Evolutionary conservation across 1,284 basidiomycete species (phyloP).

Genomic region (Rhizoctonia solani): DNA sequence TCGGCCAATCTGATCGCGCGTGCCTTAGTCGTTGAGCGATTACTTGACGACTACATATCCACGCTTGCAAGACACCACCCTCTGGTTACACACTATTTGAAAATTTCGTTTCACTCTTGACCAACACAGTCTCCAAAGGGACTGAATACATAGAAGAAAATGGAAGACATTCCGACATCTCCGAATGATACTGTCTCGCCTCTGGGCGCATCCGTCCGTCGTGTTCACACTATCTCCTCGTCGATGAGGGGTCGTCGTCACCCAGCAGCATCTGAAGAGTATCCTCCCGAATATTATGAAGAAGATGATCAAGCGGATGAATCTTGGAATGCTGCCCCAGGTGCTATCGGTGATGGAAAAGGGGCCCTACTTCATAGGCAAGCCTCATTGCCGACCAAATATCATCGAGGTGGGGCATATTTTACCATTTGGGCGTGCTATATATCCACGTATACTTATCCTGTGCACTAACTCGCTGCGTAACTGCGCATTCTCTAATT

Average conservation of each 20-base stretch:
- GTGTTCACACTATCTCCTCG: conserved; percentile 80
- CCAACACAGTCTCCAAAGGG: not conserved
- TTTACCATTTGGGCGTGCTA: conserved; percentile 39
- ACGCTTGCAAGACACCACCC: too few species aligned
- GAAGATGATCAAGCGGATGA: conserved; percentile 78
- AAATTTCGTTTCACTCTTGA: conserved; percentile 15
- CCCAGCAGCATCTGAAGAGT: conserved; percentile 66
- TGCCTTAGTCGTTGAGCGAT: too few species aligned
- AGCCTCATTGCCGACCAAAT: conserved; percentile 75
- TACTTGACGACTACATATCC: too few species aligned
- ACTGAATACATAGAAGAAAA: not conserved
- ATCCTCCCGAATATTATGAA: conserved; percentile 63
- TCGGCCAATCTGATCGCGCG: too few species aligned
- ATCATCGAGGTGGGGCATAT: conserved; percentile 65
- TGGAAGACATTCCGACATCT: conserved; percentile 21
- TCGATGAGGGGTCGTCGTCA: conserved; percentile 62
- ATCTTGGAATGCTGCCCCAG: conserved; percentile 65
- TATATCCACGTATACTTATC: conserved; percentile 40
- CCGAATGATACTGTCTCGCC: conserved; percentile 30
- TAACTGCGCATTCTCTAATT: conserved; percentile 37
- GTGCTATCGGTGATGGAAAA: conserved; percentile 81
- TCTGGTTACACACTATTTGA: not conserved
- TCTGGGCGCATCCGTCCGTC: conserved; percentile 53
- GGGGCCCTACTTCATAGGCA: conserved; percentile 71
- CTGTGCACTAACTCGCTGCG: conserved; percentile 41